These are phyloP conservation scores for Ceratobasidium sp. DNA, from an alignment of 1,284 basidiomycete species.

Conservation along the genomic window DNA sequence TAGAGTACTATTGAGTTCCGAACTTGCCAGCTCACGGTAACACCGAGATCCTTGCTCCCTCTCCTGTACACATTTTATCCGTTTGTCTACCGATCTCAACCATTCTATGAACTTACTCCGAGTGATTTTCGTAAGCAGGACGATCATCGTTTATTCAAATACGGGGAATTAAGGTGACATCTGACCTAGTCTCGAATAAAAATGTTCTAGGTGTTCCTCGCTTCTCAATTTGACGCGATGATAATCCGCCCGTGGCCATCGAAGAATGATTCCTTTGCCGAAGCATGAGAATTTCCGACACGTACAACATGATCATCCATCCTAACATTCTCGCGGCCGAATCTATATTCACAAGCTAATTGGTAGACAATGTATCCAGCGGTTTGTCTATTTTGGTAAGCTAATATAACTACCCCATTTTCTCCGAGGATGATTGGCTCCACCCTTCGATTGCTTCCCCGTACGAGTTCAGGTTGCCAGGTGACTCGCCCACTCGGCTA, in stretches of 20 bases:
- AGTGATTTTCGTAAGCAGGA: neutral
- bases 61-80: neutral
- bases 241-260: neutral
- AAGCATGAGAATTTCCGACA: neutral
- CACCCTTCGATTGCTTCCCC: neutral
- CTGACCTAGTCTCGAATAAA: conserved; percentile 1
- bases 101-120: neutral
- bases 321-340: neutral
- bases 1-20: neutral
- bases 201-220: neutral
- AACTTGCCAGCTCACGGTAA: neutral
- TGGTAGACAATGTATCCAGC: neutral
- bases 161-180: conserved; percentile 19
- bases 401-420: neutral
- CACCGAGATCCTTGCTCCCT: neutral
- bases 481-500: neutral
- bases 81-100: neutral
- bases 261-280: neutral
- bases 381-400: neutral
- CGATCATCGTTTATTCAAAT: neutral
- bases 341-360: neutral
- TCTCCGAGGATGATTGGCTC: neutral
- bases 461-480: neutral
- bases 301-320: neutral
- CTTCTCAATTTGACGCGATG: neutral